Base-by-base conservation (phyloP, 768 basidiomycete species). In the Amanita fuliginea region DNA sequence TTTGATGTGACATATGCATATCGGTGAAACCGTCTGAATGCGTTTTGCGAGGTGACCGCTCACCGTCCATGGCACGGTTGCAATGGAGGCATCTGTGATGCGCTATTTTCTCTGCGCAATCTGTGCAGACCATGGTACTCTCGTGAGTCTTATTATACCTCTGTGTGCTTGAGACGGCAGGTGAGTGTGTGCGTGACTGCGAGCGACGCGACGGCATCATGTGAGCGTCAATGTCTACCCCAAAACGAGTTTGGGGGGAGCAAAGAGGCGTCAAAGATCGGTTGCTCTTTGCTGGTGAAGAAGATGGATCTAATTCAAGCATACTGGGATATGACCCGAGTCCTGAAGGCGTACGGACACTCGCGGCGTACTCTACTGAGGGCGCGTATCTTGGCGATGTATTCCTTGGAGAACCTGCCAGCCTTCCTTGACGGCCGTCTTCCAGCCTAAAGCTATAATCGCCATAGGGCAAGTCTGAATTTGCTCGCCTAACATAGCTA, bases 281-380 rank as follows among this genome's bases (percentile, higher is more conserved):
- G 19, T 42, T 16, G 30, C 42, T 34, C 34, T 18, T 44, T 28
- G 28, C 14, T 28, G 32, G 32, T 13, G 55, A 55, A 47, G 52
- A 45, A 48, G 56, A 50, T 19, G 55, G 54, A 49, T 49, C 47
- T 48, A 56, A 47, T 16, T 58, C 50, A 39, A 50, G 42, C 7
- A 50, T 52, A 32, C 49, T 57, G 18, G 64, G 62, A 51, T 65
- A 67, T 0, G 58, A 53, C 13, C 53, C 47, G 9, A 64, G 50
- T 59, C 61, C 58, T 7, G 60, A 51, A 1, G 67, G 68, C 4
- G 66, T 66, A 43, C 59, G 59, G 28, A 67, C 62, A 33, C 56
- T 47, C 26, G 56, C 59, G 16, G 47, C 24, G 19, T 46, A 16
- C 13, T 32, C 32, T 32, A 32, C 32, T 24, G 26, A 39, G 3